Base-by-base conservation (phyloP, 2,329 filamentous ascomycete species). In the Ophiostoma australiae region DNA sequence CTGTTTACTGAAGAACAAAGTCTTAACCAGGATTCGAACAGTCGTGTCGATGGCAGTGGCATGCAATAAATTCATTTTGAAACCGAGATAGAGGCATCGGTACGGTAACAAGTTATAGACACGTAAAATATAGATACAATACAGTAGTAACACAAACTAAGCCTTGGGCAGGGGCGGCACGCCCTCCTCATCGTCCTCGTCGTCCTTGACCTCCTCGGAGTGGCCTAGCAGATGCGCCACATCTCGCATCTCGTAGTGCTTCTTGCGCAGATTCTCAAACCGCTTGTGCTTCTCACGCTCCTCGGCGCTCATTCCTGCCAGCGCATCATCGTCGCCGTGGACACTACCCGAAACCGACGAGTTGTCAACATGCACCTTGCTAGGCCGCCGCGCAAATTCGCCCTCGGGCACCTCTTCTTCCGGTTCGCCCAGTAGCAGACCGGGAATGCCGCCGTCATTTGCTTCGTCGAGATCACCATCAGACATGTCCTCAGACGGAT, bases 191-290 rank as follows among this genome's bases (percentile, higher is more conserved):
- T 89, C 87, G 0, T 80, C 81, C 17, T 88, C 87, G 65, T 89
- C 88, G 61, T 82, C 84, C 74, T 85, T 78, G n/a, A 90, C 76
- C 3, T 87, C 83, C 77, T 91, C 89, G 3, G 90, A 88, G 77
- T 92, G 90, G 17, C 93, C 94, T 74, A 99, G 86, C 70, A 98
- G 82, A 77, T 90, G 87, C 77, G 95, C 97, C 72, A 97, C 93
- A 78, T 95, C 91, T 82, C 88, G 93, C 95, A 99, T 99, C 85
- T 99, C 95, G 81, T 99, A 99, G 81, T 99, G 95, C 83, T 90
- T 94, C 89, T 95, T 97, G 77, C 95, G 88, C 84, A 93, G 86
- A 82, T 92, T 85, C 82, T 97, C 94, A 79, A 99, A 99, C 78
- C 91, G 89, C 78, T 86, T 88, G 81, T 99, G 95, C 84, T 98